Evolutionary conservation across 1,139 yeast genomes (phyloP), one percentile per base, ranked within the genome.

Genomic region (Candida mesenterica): DNA sequence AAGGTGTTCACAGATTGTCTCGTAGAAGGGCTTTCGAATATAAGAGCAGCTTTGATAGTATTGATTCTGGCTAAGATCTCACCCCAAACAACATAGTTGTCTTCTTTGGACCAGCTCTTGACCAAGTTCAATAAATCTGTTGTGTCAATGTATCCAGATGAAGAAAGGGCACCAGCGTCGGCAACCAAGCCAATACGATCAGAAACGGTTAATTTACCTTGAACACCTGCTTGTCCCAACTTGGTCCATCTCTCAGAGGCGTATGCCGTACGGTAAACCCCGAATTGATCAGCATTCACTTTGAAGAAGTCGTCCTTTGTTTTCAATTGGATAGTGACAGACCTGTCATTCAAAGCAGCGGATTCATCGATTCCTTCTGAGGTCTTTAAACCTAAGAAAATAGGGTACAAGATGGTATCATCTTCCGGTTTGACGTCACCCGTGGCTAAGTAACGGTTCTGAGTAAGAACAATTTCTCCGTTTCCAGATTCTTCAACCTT

Each of bases 171-270:
- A 36, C 76, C 80, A 17, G 87, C 85, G 64, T 87, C 96, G 17
- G 94, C 88, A 32, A 87, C 86, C 47, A 87, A 75, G 37, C 95
- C 95, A 39, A 85, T 83, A 60, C 94, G 80, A 59, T 87, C 96
- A 57, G 84, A 90, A 34, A 82, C 87, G 5, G 90, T 73, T 46
- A 87, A 72, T 46, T 76, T 66, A 20, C 87, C 85, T 14, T 69
- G 68, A 26, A 66, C 67, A 40, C 88, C 89, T 35, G 87, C 88
- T 47, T 73, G 60, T 39, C 92, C 88, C 48, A 88, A 75, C 61
- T 80, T 81, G 34, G 68, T 59, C 79, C 94, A 79, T 59, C 95
- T 83, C 38, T 76, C 80, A 25, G 82, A 72, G 9, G 85, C 69
- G 61, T 89, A 88, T 22, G 84, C 75, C 32, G 94, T 84, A 55